A percentile compares a stretch with the other conserved stretches of the same genome.
Evolutionary conservation across 2,329 filamentous ascomycete genomes (phyloP).

Genomic region (Delphinella strobiligena): DNA sequence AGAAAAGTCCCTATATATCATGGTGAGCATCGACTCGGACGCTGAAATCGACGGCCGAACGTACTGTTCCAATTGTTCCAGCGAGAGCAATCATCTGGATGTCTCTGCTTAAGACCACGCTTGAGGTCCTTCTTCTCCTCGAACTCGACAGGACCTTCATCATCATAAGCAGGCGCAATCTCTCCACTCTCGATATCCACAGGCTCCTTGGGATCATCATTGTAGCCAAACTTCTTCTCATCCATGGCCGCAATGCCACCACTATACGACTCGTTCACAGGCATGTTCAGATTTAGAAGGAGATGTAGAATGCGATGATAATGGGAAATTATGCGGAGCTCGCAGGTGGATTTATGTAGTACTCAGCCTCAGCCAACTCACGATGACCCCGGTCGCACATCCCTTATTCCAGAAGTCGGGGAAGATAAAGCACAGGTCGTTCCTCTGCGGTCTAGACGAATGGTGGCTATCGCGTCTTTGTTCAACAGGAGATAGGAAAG

Average conservation of each 20-base stretch:
- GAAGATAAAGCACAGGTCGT: too few species aligned
- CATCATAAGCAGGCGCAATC: background rate
- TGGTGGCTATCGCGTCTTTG: too few species aligned
- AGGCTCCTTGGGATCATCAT: background rate
- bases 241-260: background rate
- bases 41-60: background rate
- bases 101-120: conserved; percentile 11
- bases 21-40: background rate
- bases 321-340: too few species aligned
- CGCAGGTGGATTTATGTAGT: too few species aligned
- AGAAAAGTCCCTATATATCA: conserved; percentile 19
- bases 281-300: too few species aligned
- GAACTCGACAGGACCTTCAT: background rate
- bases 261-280: too few species aligned
- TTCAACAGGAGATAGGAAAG: too few species aligned
- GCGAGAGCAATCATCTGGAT: conserved; percentile 25
- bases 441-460: too few species aligned
- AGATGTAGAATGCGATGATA: too few species aligned
- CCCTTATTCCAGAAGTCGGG: too few species aligned
- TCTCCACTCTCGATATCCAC: conserved; percentile 2
- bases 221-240: background rate
- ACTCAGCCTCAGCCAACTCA: too few species aligned
- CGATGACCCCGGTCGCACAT: too few species aligned
- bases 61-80: conserved; percentile 23
- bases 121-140: conserved; percentile 9